Percentiles rank a stretch among this genome's conserved stretches.
Conservation (phyloP, 306 rosid genomes). For the Benincasa hispida region DNA sequence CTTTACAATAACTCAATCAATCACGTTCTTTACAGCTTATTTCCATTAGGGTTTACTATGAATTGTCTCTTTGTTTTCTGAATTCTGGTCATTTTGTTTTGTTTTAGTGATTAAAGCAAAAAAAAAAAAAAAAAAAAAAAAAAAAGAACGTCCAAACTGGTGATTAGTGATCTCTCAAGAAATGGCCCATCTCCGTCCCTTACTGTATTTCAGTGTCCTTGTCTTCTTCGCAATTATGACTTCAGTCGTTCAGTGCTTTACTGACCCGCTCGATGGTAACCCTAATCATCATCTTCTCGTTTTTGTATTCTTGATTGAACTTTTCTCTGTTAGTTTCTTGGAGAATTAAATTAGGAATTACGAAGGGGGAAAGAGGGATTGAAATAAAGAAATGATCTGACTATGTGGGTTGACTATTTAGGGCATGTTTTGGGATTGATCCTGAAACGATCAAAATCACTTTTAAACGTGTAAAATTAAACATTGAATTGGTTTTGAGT, state of each 20-base stretch:
- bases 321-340: not conserved
- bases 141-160: not conserved
- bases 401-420: too few relatives aligned
- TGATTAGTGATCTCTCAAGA: not conserved
- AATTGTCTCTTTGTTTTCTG: not conserved
- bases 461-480: too few relatives aligned
- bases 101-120: not conserved
- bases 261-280: slow-evolving; percentile 47
- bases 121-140: too few relatives aligned
- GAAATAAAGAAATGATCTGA: not conserved
- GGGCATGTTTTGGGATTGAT: too few relatives aligned
- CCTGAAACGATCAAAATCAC: too few relatives aligned
- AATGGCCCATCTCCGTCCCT: slow-evolving; percentile 21
- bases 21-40: too few relatives aligned
- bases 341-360: not conserved
- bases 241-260: slow-evolving; percentile 28
- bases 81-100: not conserved
- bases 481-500: too few relatives aligned
- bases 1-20: too few relatives aligned
- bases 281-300: slow-evolving; percentile 1
- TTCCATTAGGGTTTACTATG: not conserved
- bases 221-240: slow-evolving; percentile 32
- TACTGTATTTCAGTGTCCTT: slow-evolving; percentile 15
- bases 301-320: not conserved
- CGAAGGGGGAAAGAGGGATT: not conserved